Evolutionary conservation across 1,284 basidiomycete genomes (phyloP), one percentile per base, ranked within the genome.

Genomic region (Mycena sp.): DNA sequence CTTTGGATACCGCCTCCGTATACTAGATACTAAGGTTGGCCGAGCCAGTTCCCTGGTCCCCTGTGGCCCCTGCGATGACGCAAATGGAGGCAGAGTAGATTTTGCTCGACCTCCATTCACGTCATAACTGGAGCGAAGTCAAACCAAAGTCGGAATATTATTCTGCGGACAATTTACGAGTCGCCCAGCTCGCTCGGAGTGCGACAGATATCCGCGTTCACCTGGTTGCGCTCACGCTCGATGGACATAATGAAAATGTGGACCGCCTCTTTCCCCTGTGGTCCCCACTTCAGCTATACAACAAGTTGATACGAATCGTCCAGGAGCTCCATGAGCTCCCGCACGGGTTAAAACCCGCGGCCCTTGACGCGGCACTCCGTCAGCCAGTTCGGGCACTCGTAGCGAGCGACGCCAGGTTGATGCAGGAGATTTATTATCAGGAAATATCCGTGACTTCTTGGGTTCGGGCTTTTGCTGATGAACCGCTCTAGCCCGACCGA

Each of bases 351-450:
- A 4, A 38, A 9, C 23, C 49, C 6, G 32, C 23, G 14, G 35
- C 35, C 12, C 35, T 51, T 1, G 49, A 51, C 25, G 35, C 49
- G 12, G 49, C 35, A 25, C 35, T 51, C n/a, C 35, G 25, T 51
- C 4, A 28, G 23, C 49, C 49, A 26, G 23, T 51, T 14, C 23
- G n/a, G 6, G 25, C 12, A 17, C 35, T 51, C 30, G 49, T 25
- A 12, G 9, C 35, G 23, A 51, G n/a, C 28, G 32, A n/a, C 35
- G 23, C 49, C 14, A 10, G 28, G 11, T 6, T 28, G 23, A 51
- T 51, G 23, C 49, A 40, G 35, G 23, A 51, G 35, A 28, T 51
- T 17, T 51, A 51, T 37, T 51, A 51, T 26, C 40, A 37, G 48
- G 26, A 25, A n/a, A n/a, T n/a, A n/a, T n/a, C n/a, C n/a, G n/a